Conservation (phyloP, 2,329 filamentous ascomycete genomes). For the Juglanconis oblonga region DNA sequence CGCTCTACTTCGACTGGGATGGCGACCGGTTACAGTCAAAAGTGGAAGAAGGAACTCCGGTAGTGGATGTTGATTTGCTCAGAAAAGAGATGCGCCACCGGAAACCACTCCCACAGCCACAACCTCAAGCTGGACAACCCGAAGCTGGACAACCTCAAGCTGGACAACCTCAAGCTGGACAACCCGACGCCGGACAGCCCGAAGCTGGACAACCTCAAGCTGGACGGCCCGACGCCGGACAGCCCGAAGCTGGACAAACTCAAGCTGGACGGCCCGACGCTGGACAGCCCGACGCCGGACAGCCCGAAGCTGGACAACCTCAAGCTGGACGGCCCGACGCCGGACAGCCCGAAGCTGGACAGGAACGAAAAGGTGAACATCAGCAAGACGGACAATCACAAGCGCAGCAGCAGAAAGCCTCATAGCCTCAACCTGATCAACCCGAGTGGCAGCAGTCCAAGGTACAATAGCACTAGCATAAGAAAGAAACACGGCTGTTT, state of each 20-base stretch:
- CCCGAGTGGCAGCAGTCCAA: neutral
- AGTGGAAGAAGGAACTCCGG: conserved; percentile 42
- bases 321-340: neutral
- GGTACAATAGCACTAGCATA: neutral
- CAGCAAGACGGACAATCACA: neutral
- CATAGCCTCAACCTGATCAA: neutral
- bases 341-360: neutral
- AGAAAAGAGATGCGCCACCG: conserved; percentile 41
- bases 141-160: neutral
- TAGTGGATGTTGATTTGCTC: conserved; percentile 54
- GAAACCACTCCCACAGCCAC: neutral
- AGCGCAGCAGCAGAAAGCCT: neutral
- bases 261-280: no score
- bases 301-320: neutral
- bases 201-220: no score
- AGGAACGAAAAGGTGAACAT: neutral
- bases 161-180: neutral
- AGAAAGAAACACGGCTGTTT: neutral
- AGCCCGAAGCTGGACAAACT: no score
- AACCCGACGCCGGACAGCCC: neutral
- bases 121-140: neutral
- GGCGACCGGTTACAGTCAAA: conserved; percentile 43
- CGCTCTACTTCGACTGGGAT: conserved; percentile 45
- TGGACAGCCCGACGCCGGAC: no score
- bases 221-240: no score